Evolutionary conservation across 1,284 basidiomycete genomes (phyloP).

Genomic region (Exsudoporus floridanus): DNA sequence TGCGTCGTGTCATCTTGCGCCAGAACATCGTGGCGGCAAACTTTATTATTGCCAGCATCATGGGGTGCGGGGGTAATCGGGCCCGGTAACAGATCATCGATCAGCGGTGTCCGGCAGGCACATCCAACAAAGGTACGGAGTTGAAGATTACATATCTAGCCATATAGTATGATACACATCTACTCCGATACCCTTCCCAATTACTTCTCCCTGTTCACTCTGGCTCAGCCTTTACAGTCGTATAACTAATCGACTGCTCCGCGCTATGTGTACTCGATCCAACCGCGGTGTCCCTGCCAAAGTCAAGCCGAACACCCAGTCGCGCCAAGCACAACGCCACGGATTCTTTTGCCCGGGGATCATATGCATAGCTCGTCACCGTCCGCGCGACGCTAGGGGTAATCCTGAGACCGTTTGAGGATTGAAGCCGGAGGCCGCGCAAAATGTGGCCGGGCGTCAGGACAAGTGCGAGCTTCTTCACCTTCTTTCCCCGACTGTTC

Average conservation of each 20-base stretch:
- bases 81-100: no score
- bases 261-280: not conserved
- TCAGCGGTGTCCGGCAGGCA: not conserved
- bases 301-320: slow-evolving; percentile 30
- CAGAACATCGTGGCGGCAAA: not conserved
- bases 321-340: slow-evolving; percentile 30
- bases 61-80: not conserved
- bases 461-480: slow-evolving; percentile 32
- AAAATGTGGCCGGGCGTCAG: slow-evolving; percentile 41
- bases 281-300: slow-evolving; percentile 2
- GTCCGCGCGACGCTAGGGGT: slow-evolving; percentile 4
- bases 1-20: not conserved
- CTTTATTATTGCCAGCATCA: not conserved
- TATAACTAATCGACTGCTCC: not conserved
- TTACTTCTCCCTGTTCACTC: not conserved
- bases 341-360: slow-evolving; percentile 17
- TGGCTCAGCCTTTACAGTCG: slow-evolving; percentile 16
- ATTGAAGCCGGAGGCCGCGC: slow-evolving; percentile 32
- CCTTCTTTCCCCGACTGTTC: slow-evolving; percentile 22
- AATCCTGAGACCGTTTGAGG: slow-evolving; percentile 3
- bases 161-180: not conserved
- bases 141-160: not conserved
- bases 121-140: not conserved
- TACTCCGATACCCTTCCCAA: not conserved
- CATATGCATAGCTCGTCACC: slow-evolving; percentile 1